Base-by-base conservation (phyloP, 75 land plant species). In the Sequoiadendron giganteum region DNA sequence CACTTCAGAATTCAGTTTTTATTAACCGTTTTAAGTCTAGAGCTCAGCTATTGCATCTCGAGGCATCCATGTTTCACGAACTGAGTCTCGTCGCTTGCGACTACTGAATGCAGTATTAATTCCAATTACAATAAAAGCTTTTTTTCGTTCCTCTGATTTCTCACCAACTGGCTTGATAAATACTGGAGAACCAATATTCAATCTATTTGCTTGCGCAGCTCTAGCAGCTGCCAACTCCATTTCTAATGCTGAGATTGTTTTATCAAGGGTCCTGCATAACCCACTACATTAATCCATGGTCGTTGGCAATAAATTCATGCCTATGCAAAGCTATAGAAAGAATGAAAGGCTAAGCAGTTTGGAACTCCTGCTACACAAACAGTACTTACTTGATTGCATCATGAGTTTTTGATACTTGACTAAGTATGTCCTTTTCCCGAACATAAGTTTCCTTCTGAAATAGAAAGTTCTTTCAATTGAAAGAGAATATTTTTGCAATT, bases 51-150 rank as follows among this genome's bases (percentile, higher is more conserved):
- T 38, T 38, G 76, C 30, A 96, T 96, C 99, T 94, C 94, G 94
- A 43, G 95, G 99, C 97, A 97, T 94, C 99, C 99, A 97, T 80
- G 99, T 95, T 76, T 93, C 95, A 56, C 99, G 95, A 84, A 97
- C 95, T 32, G 99, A 95, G 87, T 97, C 98, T 80, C 99, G 88
- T 88, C 99, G 86, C 87, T 95, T 96, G n/a, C 99, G 92, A 80
- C 99, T 97, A 87, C 94, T 97, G 91, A 97, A 97, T 58, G 99
- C 99, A 85, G 99, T 97, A 88, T 97, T 97, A 65, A 97, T 96
- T 34, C 99, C 98, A 36, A 97, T 86, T 15, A 97, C 99, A 91
- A 97, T 90, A 38, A 96, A 91, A 83, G 93, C 97, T 88, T 96
- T 96, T 85, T 90, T 91, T 72, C 92, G 90, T 16, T 14, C 72